Conservation (phyloP, 495 filamentous ascomycete species). For the Neurospora sp. region DNA sequence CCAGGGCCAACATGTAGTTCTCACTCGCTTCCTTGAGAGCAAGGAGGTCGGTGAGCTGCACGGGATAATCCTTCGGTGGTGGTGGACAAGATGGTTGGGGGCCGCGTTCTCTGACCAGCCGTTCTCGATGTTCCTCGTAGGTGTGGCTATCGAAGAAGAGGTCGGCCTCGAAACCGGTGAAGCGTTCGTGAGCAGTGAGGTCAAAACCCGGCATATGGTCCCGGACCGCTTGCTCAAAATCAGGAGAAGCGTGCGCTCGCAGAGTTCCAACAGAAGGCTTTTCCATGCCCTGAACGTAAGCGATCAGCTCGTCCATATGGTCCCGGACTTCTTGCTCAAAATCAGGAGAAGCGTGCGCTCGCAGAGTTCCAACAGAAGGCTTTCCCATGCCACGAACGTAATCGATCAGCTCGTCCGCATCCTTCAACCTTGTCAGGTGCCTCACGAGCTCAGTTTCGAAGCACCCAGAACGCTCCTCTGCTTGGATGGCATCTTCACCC, state of each 20-base stretch:
- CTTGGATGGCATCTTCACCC: background rate
- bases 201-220: background rate
- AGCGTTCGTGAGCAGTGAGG: background rate
- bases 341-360: background rate
- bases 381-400: background rate
- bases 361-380: background rate
- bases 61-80: background rate
- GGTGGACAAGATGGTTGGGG: background rate
- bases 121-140: background rate
- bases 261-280: background rate
- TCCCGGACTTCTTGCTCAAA: background rate
- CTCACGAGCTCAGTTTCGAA: background rate
- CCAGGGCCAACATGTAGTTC: background rate
- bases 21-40: background rate
- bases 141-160: background rate
- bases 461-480: background rate
- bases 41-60: background rate
- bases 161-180: background rate
- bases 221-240: background rate
- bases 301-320: background rate
- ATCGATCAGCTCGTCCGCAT: background rate
- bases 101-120: background rate
- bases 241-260: background rate
- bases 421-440: background rate
- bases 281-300: background rate